These are phyloP conservation scores for Torrubiellomyces zombiae DNA, from an alignment of 2,329 filamentous ascomycete genomes.

Conservation along the genomic window DNA sequence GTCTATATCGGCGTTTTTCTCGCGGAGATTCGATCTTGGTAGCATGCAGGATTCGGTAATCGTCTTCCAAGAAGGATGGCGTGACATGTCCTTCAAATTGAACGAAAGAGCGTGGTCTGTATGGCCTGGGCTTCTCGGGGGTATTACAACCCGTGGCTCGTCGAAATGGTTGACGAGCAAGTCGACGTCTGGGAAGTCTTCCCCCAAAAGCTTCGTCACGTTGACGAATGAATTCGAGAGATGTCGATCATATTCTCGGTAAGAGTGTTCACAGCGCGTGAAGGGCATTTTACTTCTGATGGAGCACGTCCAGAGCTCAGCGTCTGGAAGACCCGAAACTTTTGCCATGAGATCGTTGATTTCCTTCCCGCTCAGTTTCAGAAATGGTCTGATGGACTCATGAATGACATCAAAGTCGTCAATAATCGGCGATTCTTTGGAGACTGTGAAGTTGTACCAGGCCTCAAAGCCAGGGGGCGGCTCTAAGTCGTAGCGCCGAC, in stretches of 20 bases:
- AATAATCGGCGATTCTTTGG: constrained; percentile 25
- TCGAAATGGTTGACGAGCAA: constrained; percentile 31
- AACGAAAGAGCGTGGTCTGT: constrained; percentile 1
- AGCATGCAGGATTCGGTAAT: too few relatives aligned
- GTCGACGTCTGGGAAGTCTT: constrained; percentile 17
- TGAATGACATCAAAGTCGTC: constrained; percentile 31
- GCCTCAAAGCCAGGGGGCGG: constrained; percentile 28
- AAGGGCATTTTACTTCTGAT: constrained; percentile 10
- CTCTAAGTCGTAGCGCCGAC: constrained; percentile 21
- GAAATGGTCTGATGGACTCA: constrained; percentile 22
- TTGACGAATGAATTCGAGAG: constrained; percentile 15
- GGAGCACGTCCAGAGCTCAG: constrained; percentile 21
- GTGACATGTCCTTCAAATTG: constrained; percentile 11
- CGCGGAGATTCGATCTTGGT: too few relatives aligned
- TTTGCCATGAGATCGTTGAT: constrained; percentile 12
- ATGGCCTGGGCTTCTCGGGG: constrained; percentile 2
- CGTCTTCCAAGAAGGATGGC: too few relatives aligned
- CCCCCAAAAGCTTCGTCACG: constrained; percentile 10
- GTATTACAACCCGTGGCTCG: constrained; percentile 25
- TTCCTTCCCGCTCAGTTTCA: constrained; percentile 18
- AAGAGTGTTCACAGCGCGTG: constrained; percentile 17
- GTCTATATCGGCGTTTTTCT: too few relatives aligned
- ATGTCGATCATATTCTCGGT: constrained; percentile 16
- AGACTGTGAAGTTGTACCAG: constrained; percentile 26
- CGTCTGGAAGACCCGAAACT: constrained; percentile 8